phyloP scores from a whole-genome alignment of 371 early-diverging fungal species.

The Apophysomyces sp. region DNA sequence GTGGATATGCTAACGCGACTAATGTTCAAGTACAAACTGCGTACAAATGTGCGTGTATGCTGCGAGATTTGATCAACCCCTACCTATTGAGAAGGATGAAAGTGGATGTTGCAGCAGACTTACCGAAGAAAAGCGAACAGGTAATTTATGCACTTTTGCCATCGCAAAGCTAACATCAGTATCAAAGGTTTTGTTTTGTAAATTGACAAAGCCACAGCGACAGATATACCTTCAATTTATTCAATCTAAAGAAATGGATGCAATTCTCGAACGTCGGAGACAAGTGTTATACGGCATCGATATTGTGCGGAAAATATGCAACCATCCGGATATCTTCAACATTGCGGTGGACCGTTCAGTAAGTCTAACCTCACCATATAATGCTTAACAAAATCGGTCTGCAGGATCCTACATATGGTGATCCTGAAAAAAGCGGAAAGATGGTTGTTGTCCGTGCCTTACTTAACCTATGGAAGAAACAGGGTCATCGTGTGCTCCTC shows the following conservation, averaged over 20 bases:
- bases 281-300: constrained; percentile 93
- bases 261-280: constrained; percentile 80
- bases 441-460: constrained; percentile 85
- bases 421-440: constrained; percentile 77
- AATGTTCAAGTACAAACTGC: constrained; percentile 89
- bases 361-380: neutral
- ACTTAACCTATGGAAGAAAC: constrained; percentile 83
- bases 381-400: neutral
- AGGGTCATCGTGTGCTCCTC: constrained; percentile 87
- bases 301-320: constrained; percentile 95
- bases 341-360: constrained; percentile 19
- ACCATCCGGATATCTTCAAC: constrained; percentile 88
- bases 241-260: constrained; percentile 65
- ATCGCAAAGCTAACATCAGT: neutral
- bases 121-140: constrained; percentile 94
- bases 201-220: constrained; percentile 80
- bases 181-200: constrained; percentile 79
- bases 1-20: constrained; percentile 91
- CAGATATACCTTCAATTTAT: constrained; percentile 78
- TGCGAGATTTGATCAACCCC: constrained; percentile 93
- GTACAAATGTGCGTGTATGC: constrained; percentile 86
- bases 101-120: constrained; percentile 86
- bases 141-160: constrained; percentile 26
- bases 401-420: constrained; percentile 63
- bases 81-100: constrained; percentile 95